Conservation (phyloP, 139 green algal genomes). For the Tetraselmis striata region DNA sequence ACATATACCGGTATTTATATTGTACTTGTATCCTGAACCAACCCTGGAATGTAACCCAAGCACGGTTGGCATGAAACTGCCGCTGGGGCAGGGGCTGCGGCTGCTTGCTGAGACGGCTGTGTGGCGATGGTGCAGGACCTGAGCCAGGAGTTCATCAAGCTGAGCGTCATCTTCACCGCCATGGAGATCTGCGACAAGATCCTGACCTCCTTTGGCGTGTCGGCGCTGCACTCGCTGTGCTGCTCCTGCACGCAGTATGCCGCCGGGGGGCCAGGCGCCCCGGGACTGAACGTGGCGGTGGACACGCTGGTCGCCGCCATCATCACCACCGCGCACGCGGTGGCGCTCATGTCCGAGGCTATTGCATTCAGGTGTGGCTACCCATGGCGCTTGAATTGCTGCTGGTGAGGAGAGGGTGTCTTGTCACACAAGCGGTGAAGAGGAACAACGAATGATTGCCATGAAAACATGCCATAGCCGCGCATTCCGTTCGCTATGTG, state of each 20-base stretch:
- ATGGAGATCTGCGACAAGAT: conserved; percentile 89
- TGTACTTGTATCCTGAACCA: no score
- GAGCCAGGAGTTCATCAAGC: conserved; percentile 83
- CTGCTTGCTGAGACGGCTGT: no score
- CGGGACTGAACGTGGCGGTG: conserved; percentile 1
- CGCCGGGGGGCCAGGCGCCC: conserved; percentile 3
- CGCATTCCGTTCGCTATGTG: conserved; percentile 8
- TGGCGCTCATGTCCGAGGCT: conserved; percentile 61
- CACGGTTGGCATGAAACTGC: no score
- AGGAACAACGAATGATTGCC: no score
- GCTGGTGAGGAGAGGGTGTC: no score
- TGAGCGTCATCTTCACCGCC: conserved; percentile 70
- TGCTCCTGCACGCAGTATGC: conserved; percentile 59
- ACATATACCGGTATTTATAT: no score
- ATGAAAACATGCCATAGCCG: conserved; percentile 10
- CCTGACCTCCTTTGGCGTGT: conserved; percentile 73
- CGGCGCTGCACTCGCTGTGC: conserved; percentile 71
- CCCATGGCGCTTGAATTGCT: no score
- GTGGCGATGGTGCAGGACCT: conserved; percentile 51
- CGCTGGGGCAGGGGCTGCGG: no score
- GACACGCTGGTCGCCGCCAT: conserved; percentile 46
- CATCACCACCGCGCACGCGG: conserved; percentile 46
- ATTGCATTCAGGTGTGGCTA: conserved; percentile 15
- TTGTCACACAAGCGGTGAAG: no score
- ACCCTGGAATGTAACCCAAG: no score